phyloP scores from a whole-genome alignment of 2,329 filamentous ascomycete species.

The Phialophora tarda region DNA sequence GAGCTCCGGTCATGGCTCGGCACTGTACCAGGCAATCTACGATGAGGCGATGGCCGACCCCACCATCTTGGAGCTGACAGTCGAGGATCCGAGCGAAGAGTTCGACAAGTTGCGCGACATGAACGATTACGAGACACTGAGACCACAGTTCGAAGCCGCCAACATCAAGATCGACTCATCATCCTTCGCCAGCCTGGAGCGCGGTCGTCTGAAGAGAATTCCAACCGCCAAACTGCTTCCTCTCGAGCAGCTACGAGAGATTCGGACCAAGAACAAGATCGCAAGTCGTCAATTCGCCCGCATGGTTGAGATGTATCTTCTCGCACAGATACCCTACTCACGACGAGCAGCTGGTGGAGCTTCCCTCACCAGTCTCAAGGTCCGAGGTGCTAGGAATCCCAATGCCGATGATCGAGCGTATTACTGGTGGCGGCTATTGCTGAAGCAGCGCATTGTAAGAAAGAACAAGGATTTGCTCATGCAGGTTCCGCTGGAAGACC shows the following conservation, averaged over 20 bases:
- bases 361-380: constrained; percentile 58
- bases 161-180: constrained; percentile 53
- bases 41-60: constrained; percentile 68
- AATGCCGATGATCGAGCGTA: constrained; percentile 64
- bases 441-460: constrained; percentile 67
- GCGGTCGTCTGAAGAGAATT: constrained; percentile 48
- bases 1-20: constrained; percentile 74
- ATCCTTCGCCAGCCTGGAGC: constrained; percentile 44
- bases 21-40: constrained; percentile 82
- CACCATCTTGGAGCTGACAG: constrained; percentile 80
- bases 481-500: constrained; percentile 63
- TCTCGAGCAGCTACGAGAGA: constrained; percentile 53
- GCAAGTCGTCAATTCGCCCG: constrained; percentile 66
- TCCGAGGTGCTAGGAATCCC: constrained; percentile 52
- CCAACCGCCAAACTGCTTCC: constrained; percentile 63
- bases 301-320: constrained; percentile 66
- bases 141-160: constrained; percentile 56
- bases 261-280: constrained; percentile 63
- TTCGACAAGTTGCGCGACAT: constrained; percentile 70
- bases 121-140: constrained; percentile 64
- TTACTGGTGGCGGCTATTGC: constrained; percentile 69
- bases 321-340: constrained; percentile 59
- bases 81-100: constrained; percentile 85
- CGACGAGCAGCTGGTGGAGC: constrained; percentile 56
- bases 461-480: constrained; percentile 64